Evolutionary conservation across 2,329 filamentous ascomycete genomes (phyloP).

Genomic region (Chrysosporium keratinophilum): DNA sequence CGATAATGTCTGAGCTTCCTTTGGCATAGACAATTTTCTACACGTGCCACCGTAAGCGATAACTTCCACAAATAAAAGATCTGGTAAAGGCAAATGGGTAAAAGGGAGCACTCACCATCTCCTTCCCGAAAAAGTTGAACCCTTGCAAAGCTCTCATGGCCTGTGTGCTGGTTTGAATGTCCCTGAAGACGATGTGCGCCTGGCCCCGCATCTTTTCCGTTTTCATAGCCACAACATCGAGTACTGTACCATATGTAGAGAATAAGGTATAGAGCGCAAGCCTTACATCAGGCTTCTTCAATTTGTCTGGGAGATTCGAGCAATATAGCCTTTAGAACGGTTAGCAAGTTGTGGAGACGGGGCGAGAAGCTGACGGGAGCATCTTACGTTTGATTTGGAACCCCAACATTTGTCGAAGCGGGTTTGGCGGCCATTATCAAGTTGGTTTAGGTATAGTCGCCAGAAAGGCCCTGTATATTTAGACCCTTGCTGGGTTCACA

Average conservation of each 20-base stretch:
- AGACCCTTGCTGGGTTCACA: neutral
- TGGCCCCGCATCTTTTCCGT: constrained; percentile 91
- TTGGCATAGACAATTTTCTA: constrained; percentile 89
- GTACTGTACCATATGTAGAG: constrained; percentile 80
- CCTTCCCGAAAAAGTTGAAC: constrained; percentile 71
- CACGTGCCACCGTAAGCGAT: neutral
- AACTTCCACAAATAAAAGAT: neutral
- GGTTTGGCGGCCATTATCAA: constrained; percentile 30
- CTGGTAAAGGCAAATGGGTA: neutral
- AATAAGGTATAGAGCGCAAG: constrained; percentile 87
- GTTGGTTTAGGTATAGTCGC: neutral
- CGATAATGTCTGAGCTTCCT: constrained; percentile 74
- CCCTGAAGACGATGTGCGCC: constrained; percentile 82
- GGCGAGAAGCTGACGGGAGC: constrained; percentile 2
- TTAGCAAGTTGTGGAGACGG: constrained; percentile 16
- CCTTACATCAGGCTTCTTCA: constrained; percentile 78
- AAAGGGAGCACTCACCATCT: constrained; percentile 55
- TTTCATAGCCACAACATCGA: constrained; percentile 84
- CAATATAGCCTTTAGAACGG: constrained; percentile 64
- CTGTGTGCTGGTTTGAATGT: constrained; percentile 83
- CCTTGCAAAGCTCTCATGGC: constrained; percentile 84
- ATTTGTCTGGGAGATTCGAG: constrained; percentile 78
- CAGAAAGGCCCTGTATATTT: neutral
- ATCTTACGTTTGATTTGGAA: constrained; percentile 67
- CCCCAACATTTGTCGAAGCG: constrained; percentile 35